A percentile compares a stretch with the other conserved stretches of the same genome.
These are phyloP conservation scores for Purshia tridentata DNA, from an alignment of 306 rosid species.

Conservation along the genomic window DNA sequence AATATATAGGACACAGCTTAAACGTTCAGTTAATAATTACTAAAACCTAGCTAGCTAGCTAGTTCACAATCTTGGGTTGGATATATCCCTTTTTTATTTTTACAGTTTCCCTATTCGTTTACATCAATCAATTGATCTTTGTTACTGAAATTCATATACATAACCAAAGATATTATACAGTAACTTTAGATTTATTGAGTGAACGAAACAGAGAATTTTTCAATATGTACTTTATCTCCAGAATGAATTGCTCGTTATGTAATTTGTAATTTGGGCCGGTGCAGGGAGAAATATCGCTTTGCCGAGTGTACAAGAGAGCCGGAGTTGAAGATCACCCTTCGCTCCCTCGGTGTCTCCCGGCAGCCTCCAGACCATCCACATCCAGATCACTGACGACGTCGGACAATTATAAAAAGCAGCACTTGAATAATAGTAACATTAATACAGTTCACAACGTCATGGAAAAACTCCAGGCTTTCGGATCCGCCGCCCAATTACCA, in stretches of 20 bases:
- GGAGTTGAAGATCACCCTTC: conserved; percentile 97
- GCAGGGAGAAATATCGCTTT: conserved; percentile 88
- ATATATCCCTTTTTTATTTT: background rate
- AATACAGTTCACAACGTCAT: conserved; percentile 31
- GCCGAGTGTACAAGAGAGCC: conserved; percentile 92
- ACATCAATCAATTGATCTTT: background rate
- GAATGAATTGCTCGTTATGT: no score
- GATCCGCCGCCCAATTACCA: no score
- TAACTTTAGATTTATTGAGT: background rate
- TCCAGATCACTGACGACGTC: conserved; percentile 32
- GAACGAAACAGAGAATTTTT: background rate
- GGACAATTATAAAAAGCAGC: conserved; percentile 33
- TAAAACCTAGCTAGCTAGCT: background rate
- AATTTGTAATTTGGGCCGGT: no score
- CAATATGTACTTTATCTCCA: no score
- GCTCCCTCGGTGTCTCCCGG: conserved; percentile 74
- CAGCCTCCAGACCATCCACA: conserved; percentile 52
- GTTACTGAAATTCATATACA: background rate
- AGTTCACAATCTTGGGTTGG: background rate
- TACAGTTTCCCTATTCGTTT: background rate
- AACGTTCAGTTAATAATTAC: no score
- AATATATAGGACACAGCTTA: no score
- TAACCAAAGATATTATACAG: no score
- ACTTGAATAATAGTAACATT: background rate
- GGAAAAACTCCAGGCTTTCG: conserved; percentile 42